These are phyloP conservation scores for Heteromeles arbutifolia DNA, from an alignment of 306 rosid species.

Conservation along the genomic window DNA sequence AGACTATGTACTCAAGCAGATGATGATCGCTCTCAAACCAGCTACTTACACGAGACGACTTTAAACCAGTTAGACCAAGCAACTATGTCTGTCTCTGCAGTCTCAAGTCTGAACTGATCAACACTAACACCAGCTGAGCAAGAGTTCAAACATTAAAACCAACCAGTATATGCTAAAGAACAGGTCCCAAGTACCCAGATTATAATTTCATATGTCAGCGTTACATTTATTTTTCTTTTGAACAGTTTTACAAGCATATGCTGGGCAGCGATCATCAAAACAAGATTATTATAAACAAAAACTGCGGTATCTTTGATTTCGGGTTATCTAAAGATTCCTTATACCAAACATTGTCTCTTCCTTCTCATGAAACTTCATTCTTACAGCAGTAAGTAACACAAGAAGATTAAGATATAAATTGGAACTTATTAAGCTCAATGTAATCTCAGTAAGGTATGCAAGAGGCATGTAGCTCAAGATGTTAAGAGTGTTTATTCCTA, in stretches of 20 bases:
- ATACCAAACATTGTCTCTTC: constrained; percentile 46
- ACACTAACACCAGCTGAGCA: neutral
- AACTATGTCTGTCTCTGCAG: neutral
- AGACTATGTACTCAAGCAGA: neutral
- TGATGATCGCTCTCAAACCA: neutral
- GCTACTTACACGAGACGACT: neutral
- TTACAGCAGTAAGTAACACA: constrained; percentile 27
- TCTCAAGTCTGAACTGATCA: neutral
- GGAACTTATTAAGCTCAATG: neutral
- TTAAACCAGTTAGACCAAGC: neutral
- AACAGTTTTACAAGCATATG: constrained; percentile 1
- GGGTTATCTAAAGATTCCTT: constrained; percentile 37
- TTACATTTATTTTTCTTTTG: neutral
- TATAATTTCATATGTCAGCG: neutral
- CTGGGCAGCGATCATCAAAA: constrained; percentile 8
- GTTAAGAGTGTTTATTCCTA: neutral
- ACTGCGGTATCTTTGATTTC: constrained; percentile 31
- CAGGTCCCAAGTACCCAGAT: neutral
- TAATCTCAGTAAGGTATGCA: constrained; percentile 2
- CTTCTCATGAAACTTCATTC: constrained; percentile 18
- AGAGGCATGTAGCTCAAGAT: neutral
- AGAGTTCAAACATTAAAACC: constrained; percentile 8
- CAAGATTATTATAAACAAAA: constrained; percentile 2
- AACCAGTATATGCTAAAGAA: constrained; percentile 6
- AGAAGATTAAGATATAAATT: neutral